phyloP scores from a whole-genome alignment of 129 eudicot species.

The Flaveria trinervia region DNA sequence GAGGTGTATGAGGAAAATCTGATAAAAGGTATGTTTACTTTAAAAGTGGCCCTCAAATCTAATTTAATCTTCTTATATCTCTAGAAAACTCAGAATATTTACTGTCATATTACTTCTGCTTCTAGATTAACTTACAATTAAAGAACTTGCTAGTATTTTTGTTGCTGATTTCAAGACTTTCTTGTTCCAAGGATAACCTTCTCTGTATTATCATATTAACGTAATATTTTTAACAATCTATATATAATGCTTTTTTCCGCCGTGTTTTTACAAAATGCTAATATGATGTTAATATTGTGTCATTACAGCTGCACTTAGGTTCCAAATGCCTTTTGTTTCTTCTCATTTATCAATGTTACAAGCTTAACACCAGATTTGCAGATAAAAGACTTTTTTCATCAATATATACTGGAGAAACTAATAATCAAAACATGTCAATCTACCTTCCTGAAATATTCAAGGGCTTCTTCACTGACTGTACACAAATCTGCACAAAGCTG shows the following conservation, averaged over 20 bases:
- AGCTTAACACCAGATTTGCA: not conserved
- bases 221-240: not conserved
- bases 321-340: not conserved
- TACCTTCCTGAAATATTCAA: constrained; percentile 89
- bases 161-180: not conserved
- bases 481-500: constrained; percentile 89
- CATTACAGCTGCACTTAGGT: not conserved
- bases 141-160: not conserved
- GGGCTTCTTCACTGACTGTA: constrained; percentile 80
- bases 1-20: not conserved
- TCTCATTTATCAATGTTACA: not conserved
- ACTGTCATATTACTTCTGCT: constrained; percentile 9
- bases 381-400: not conserved
- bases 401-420: constrained; percentile 6
- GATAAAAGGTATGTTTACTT: not conserved
- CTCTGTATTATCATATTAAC: not conserved
- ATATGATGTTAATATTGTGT: not conserved
- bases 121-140: not conserved
- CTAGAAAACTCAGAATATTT: not conserved
- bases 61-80: not conserved
- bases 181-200: constrained; percentile 24
- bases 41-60: constrained; percentile 3
- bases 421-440: constrained; percentile 6
- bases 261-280: not conserved
- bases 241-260: not conserved